Evolutionary conservation across 1,284 basidiomycete species (phyloP).

Genomic region (Puccinia hordei): DNA sequence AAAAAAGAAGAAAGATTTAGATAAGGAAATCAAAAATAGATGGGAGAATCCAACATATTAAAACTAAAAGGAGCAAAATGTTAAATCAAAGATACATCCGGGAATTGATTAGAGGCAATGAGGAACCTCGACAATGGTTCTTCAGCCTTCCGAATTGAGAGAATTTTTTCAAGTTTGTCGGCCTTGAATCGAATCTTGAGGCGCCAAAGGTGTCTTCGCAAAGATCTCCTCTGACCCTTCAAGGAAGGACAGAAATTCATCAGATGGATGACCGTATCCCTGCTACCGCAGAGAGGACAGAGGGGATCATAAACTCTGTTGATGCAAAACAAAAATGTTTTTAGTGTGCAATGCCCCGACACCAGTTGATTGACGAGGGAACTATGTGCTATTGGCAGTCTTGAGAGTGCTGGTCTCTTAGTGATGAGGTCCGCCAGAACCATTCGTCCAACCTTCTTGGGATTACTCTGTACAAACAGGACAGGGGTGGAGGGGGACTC

Average conservation of each 20-base stretch:
- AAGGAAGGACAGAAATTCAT: background rate
- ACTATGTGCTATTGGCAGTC: background rate
- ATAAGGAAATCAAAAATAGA: too few relatives aligned
- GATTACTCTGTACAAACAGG: too few relatives aligned
- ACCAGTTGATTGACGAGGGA: background rate
- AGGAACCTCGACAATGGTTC: background rate
- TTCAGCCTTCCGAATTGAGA: background rate
- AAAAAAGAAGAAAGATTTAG: too few relatives aligned
- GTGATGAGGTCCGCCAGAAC: too few relatives aligned
- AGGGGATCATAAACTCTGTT: background rate
- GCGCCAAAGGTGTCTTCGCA: background rate
- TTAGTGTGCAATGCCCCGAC: background rate
- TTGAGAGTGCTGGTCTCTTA: too few relatives aligned
- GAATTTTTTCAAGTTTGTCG: background rate
- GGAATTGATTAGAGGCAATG: background rate
- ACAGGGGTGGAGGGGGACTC: too few relatives aligned
- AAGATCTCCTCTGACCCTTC: background rate
- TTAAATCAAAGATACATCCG: too few relatives aligned
- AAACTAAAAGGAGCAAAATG: too few relatives aligned
- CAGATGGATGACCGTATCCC: slow-evolving; percentile 14
- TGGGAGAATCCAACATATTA: too few relatives aligned
- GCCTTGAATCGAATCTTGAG: background rate
- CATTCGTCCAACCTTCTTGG: too few relatives aligned
- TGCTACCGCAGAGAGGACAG: background rate
- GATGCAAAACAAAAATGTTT: background rate